These are phyloP conservation scores for Fimicolochytrium jonesii DNA, from an alignment of 192 early-diverging fungal genomes.

Conservation along the genomic window DNA sequence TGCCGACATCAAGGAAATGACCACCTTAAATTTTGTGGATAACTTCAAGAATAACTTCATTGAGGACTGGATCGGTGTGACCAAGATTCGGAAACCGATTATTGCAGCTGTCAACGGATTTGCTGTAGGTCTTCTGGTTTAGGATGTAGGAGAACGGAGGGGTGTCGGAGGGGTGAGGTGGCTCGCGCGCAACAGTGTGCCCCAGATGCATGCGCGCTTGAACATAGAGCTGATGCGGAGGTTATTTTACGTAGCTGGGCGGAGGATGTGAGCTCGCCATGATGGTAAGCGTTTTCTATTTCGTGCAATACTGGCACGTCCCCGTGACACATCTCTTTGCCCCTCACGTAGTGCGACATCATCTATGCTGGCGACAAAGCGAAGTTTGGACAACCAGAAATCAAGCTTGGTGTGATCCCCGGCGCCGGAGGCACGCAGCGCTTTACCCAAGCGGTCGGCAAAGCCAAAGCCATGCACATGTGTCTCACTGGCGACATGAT, in stretches of 20 bases:
- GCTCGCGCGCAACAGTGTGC: too few relatives aligned
- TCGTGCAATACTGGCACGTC: too few relatives aligned
- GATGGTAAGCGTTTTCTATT: too few relatives aligned
- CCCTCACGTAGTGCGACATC: too few relatives aligned
- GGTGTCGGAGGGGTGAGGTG: too few relatives aligned
- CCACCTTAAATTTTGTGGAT: constrained; percentile 75
- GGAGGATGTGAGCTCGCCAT: constrained; percentile 99
- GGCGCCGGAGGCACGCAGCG: constrained; percentile 62
- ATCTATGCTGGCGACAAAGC: constrained; percentile 98
- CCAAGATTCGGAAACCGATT: constrained; percentile 87
- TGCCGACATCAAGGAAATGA: constrained; percentile 99
- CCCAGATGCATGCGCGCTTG: too few relatives aligned
- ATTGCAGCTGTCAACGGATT: constrained; percentile 98
- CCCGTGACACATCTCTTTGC: too few relatives aligned
- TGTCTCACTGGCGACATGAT: constrained; percentile 84
- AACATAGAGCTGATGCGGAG: too few relatives aligned
- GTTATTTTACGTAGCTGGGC: too few relatives aligned
- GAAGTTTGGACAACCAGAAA: constrained; percentile 96
- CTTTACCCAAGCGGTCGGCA: constrained; percentile 89
- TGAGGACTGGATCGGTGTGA: constrained; percentile 91
- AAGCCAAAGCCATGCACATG: constrained; percentile 98
- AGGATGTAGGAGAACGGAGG: too few relatives aligned
- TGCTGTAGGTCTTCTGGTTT: constrained; percentile 66
- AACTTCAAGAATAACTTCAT: constrained; percentile 92
- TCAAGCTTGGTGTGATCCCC: constrained; percentile 96